Base-by-base conservation (phyloP, 495 filamentous ascomycete species). In the Saxophila tyrrhenica region DNA sequence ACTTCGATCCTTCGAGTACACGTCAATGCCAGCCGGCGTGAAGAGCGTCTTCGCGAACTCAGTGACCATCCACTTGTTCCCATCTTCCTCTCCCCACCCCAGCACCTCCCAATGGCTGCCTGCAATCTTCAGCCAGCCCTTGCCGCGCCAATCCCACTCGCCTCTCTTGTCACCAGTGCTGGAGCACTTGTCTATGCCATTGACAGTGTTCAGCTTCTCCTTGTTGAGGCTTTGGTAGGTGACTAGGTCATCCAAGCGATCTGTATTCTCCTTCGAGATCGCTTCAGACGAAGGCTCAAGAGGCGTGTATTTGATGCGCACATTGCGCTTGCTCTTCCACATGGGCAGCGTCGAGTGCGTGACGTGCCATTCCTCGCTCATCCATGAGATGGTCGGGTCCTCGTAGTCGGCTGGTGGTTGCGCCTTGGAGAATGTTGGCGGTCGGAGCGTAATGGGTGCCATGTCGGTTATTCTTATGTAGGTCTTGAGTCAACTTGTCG, bases 1-100 rank as follows among this genome's bases (percentile, higher is more conserved):
- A 54, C 74, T 78, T 59, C 66, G 71, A 16, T 65, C 63, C 54
- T 80, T 67, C 22, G 75, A 78, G 67, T 86, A 87, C 25, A 89
- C 68, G 72, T 90, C 86, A 29, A 89, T 61, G 1, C 86, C 87
- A 54, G 83, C 81, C 43, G 81, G 81, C 44, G 84, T 87, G 61
- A 89, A 89, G 45, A 83, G 52, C 29, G 82, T 89, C 54, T 81
- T 81, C 54, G 77, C 77, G 64, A 90, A 92, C 70, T 79, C 86
- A 2, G 83, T 89, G 2, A 89, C 83, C 9, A 78, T 74, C 82
- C 82, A 90, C 69, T 66, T 65, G 55, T 72, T 63, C 39, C 59
- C 58, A 54, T 54, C 70, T 48, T 67, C 76, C 41, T 79, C 70
- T 0, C 85, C 85, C 72, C 73, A 86, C 3, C 83, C 84, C 41